Percentiles rank a stretch among this genome's conserved stretches.
phyloP scores from a whole-genome alignment of 2,329 filamentous ascomycete species.

The Plectosphaerella sp. region DNA sequence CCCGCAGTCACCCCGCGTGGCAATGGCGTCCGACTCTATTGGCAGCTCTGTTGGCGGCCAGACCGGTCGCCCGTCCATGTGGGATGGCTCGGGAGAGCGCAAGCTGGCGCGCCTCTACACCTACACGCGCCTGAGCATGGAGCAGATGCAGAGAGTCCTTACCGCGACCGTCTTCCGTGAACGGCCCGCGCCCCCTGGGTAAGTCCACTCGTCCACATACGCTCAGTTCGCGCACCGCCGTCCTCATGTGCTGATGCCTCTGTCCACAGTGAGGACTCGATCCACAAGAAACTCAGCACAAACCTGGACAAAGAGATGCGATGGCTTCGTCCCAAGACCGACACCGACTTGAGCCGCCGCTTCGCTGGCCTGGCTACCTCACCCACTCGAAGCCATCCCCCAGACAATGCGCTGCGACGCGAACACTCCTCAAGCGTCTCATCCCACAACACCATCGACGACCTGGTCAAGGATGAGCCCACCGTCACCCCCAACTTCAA shows the following conservation, averaged over 20 bases:
- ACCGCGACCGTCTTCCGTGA: constrained; percentile 27
- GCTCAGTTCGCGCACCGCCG: background rate
- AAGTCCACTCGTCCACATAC: background rate
- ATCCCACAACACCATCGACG: background rate
- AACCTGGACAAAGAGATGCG: constrained; percentile 56
- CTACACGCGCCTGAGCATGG: constrained; percentile 48
- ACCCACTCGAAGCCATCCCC: constrained; percentile 20
- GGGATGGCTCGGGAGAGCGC: constrained; percentile 47
- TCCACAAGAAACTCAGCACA: constrained; percentile 52
- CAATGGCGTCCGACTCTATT: constrained; percentile 14
- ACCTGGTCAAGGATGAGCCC: constrained; percentile 9
- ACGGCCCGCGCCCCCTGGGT: constrained; percentile 8
- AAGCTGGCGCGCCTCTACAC: constrained; percentile 53
- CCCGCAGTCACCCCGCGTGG: background rate
- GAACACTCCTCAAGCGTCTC: constrained; percentile 3
- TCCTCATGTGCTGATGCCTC: background rate
- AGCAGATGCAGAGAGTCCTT: constrained; percentile 44
- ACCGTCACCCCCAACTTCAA: constrained; percentile 4
- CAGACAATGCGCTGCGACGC: constrained; percentile 4
- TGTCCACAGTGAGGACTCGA: constrained; percentile 45
- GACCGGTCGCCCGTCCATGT: constrained; percentile 50
- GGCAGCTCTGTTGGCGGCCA: constrained; percentile 19
- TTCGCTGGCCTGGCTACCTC: constrained; percentile 39
- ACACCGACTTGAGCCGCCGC: constrained; percentile 47
- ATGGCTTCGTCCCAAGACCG: constrained; percentile 48